Evolutionary conservation across 768 basidiomycete genomes (phyloP), one percentile per base, ranked within the genome.

Genomic region (Collybiopsis luxurians): DNA sequence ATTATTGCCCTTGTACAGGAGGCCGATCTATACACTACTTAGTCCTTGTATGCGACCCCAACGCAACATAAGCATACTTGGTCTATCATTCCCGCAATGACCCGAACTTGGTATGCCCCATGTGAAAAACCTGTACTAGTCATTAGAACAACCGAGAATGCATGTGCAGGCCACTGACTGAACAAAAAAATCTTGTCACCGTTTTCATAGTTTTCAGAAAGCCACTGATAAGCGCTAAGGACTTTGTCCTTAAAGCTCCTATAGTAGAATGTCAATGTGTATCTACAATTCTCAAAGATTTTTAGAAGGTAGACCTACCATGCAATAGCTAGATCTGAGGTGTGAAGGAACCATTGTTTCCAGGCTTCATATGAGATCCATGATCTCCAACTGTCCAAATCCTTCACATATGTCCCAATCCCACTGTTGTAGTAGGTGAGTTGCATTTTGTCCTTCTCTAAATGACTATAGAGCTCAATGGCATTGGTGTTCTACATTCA

Each of bases 51-150:
- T 21, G 73, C 79, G 52, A 57, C 67, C 17, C 72, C 57, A 23
- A 79, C 76, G 77, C 79, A 79, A 19, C 66, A 79, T 3, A n/a
- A n/a, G n/a, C n/a, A n/a, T n/a, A n/a, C n/a, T n/a, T n/a, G n/a
- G n/a, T n/a, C n/a, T n/a, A n/a, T n/a, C n/a, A n/a, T n/a, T n/a
- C n/a, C n/a, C n/a, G 78, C 74, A 39, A 79, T 48, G 1, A 67
- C 71, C 26, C 78, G 71, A 3, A 71, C 75, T 61, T 78, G 78
- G 58, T 77, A 80, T 15, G 76, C 79, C 4, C 77, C 78, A n/a
- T 78, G 75, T 2, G 79, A 79, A 59, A 75, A 79, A 3, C 77
- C 77, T 79, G 36, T 6, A 31, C 27, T 7, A 17, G 3, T 47
- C 10, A 27, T 67, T 21, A 26, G 6, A 21, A 1, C 24, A 42